Evolutionary conservation across 805 yeast genomes (phyloP).

Genomic region (Yamadazyma phyllophila): DNA sequence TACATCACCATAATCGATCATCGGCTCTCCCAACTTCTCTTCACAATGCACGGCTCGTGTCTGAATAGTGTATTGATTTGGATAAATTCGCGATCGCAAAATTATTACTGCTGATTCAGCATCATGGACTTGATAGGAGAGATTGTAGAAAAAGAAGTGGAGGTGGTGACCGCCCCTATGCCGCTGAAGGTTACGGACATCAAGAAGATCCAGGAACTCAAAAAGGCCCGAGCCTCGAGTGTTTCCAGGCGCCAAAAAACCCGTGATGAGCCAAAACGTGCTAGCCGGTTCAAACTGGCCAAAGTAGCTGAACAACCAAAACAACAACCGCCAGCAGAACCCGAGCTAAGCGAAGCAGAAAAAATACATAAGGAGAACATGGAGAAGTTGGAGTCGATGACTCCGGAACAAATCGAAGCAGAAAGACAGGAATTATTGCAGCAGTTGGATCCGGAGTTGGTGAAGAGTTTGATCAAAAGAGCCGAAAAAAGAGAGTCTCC

Average conservation of each 20-base stretch:
- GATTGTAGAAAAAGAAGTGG: conserved; percentile 60
- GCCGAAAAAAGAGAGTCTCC: conserved; percentile 47
- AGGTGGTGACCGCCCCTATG: conserved; percentile 31
- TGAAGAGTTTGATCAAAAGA: conserved; percentile 56
- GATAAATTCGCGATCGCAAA: background rate
- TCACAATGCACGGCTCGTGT: background rate
- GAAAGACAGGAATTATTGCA: conserved; percentile 67
- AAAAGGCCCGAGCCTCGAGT: conserved; percentile 45
- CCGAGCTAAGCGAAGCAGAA: conserved; percentile 56
- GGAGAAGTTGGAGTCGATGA: conserved; percentile 58
- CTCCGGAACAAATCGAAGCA: conserved; percentile 57
- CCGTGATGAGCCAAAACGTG: conserved; percentile 1
- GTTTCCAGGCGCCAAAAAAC: conserved; percentile 28
- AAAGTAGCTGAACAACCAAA: conserved; percentile 6
- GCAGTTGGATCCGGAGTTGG: conserved; percentile 65
- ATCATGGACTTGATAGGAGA: conserved; percentile 70
- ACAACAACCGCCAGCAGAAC: conserved; percentile 14
- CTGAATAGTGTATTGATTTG: background rate
- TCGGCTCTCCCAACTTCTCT: too few species aligned
- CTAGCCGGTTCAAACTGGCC: conserved; percentile 3
- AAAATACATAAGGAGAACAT: conserved; percentile 76
- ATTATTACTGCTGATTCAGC: too few species aligned
- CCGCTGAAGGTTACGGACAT: conserved; percentile 15
- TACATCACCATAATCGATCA: background rate
- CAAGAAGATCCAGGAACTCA: conserved; percentile 17